Percentiles rank a stretch among this genome's conserved stretches.
These are phyloP conservation scores for Biscogniauxia sp. DNA, from an alignment of 2,329 filamentous ascomycete genomes.

Conservation along the genomic window DNA sequence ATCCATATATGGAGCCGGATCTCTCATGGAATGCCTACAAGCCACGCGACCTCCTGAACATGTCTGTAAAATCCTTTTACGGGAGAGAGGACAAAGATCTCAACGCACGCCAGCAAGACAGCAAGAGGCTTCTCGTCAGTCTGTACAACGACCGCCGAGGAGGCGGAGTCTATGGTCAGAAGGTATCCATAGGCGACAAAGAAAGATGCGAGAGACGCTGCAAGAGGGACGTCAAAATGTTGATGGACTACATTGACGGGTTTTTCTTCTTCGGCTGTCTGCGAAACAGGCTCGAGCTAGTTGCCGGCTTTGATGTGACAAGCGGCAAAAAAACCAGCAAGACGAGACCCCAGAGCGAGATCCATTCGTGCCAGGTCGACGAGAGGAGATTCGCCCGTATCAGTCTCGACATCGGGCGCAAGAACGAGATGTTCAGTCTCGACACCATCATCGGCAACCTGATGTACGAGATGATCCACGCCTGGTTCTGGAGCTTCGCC, in stretches of 20 bases:
- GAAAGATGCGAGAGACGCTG: neutral
- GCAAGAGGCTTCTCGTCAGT: constrained; percentile 2
- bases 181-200: neutral
- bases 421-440: constrained; percentile 2
- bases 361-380: neutral
- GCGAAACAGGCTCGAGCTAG: constrained; percentile 1
- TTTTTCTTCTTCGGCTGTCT: constrained; percentile 23
- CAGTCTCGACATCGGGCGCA: constrained; percentile 5
- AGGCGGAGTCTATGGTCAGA: constrained; percentile 1
- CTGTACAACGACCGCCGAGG: neutral
- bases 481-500: constrained; percentile 13
- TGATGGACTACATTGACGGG: constrained; percentile 12
- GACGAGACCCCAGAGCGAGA: neutral
- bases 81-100: constrained; percentile 7
- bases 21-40: constrained; percentile 10
- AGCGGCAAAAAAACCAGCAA: neutral
- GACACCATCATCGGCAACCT: constrained; percentile 11
- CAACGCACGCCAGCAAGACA: constrained; percentile 6
- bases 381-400: constrained; percentile 3
- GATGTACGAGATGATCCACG: constrained; percentile 22
- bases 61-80: constrained; percentile 13
- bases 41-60: constrained; percentile 19
- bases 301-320: constrained; percentile 6
- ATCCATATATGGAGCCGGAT: constrained; percentile 1
- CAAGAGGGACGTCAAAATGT: neutral